Conservation (phyloP, 78 protist species). For the Thecamonas trahens region DNA sequence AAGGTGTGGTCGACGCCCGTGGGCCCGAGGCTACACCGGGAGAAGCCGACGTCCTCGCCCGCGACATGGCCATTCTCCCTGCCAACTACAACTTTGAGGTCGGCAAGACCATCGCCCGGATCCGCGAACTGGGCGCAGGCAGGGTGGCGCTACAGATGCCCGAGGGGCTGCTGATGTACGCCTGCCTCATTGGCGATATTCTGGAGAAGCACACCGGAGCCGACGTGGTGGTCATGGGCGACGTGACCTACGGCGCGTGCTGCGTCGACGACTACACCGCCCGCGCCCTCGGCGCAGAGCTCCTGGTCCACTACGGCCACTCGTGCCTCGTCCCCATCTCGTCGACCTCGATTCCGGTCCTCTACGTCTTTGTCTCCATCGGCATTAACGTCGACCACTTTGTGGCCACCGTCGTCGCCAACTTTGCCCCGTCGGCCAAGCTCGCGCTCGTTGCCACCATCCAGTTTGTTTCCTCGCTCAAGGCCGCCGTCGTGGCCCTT, state of each 20-base stretch:
- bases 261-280: constrained; percentile 96
- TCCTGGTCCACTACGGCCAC: constrained; percentile 97
- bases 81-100: constrained; percentile 92
- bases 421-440: constrained; percentile 29
- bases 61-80: no score
- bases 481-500: no score
- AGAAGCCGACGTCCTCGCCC: no score
- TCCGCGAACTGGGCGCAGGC: constrained; percentile 6
- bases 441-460: constrained; percentile 74
- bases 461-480: constrained; percentile 80
- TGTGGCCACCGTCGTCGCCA: constrained; percentile 59
- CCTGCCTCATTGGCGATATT: constrained; percentile 85
- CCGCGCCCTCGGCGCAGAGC: constrained; percentile 81
- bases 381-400: constrained; percentile 76
- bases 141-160: constrained; percentile 90
- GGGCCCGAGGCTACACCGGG: no score
- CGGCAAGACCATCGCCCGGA: constrained; percentile 81
- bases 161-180: constrained; percentile 92
- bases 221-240: constrained; percentile 88
- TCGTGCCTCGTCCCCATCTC: constrained; percentile 80
- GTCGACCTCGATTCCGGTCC: constrained; percentile 41
- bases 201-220: constrained; percentile 45
- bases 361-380: constrained; percentile 92
- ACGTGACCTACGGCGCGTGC: constrained; percentile 98
- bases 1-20: no score